A percentile compares a stretch with the other conserved stretches of the same genome.
phyloP scores from a whole-genome alignment of 768 basidiomycete genomes.

The Tephrocybe rancida region DNA sequence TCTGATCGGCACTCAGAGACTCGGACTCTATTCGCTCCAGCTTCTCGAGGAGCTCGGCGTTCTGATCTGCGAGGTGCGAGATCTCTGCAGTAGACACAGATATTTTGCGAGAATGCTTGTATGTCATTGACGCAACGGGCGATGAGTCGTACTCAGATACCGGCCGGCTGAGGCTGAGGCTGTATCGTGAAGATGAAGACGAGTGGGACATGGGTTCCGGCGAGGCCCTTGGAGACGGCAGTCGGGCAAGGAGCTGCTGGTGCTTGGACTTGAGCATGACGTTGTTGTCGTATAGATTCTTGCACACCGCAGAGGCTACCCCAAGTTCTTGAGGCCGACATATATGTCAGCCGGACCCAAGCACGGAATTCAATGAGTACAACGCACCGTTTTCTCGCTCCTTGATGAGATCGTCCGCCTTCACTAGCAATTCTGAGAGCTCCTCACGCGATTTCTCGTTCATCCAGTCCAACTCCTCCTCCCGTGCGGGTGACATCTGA shows the following conservation, averaged over 20 bases:
- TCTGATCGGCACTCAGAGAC: slow-evolving; percentile 62
- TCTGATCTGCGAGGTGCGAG: slow-evolving; percentile 76
- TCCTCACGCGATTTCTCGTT: slow-evolving; percentile 74
- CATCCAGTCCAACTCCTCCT: slow-evolving; percentile 44
- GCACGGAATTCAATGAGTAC: not conserved
- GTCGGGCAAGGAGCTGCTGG: slow-evolving; percentile 65
- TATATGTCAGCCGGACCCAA: slow-evolving; percentile 5
- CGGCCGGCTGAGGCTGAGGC: slow-evolving; percentile 26
- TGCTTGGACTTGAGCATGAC: slow-evolving; percentile 70
- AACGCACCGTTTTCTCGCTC: slow-evolving; percentile 73
- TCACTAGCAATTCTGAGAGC: slow-evolving; percentile 65
- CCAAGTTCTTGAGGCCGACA: slow-evolving; percentile 55
- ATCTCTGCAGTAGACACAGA: slow-evolving; percentile 73
- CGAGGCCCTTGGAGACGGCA: slow-evolving; percentile 47
- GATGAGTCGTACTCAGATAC: slow-evolving; percentile 21
- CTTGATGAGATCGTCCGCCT: slow-evolving; percentile 76
- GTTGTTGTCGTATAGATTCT: slow-evolving; percentile 71
- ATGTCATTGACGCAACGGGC: slow-evolving; percentile 19
- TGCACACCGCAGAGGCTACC: slow-evolving; percentile 67
- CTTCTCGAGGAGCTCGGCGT: slow-evolving; percentile 76
- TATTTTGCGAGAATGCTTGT: slow-evolving; percentile 46
- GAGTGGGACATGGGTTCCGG: slow-evolving; percentile 34
- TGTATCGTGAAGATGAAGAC: slow-evolving; percentile 27
- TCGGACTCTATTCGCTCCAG: slow-evolving; percentile 78
- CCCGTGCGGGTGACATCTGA: slow-evolving; percentile 21